A percentile compares a stretch with the other conserved stretches of the same genome.
phyloP scores from a whole-genome alignment of 768 basidiomycete species.

The Dioszegia hungarica region DNA sequence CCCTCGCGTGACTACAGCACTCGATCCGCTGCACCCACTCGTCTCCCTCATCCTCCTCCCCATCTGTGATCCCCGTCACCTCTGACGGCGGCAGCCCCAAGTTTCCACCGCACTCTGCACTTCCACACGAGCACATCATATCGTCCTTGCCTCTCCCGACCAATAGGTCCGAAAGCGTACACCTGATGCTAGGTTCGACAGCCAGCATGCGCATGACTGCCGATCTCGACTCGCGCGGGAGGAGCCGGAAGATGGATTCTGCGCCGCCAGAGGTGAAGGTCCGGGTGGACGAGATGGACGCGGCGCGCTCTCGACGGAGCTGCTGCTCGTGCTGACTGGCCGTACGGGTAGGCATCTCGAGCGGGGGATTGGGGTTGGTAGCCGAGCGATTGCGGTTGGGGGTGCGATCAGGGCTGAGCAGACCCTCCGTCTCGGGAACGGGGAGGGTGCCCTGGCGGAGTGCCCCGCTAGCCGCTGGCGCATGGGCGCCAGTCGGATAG shows the following conservation, averaged over 20 bases:
- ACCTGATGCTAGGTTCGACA: slow-evolving; percentile 79
- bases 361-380: slow-evolving; percentile 4
- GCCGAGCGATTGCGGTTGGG: neutral
- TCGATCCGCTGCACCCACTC: slow-evolving; percentile 75
- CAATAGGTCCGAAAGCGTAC: slow-evolving; percentile 86
- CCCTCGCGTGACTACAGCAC: slow-evolving; percentile 42
- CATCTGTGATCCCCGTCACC: slow-evolving; percentile 38
- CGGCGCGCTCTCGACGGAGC: slow-evolving; percentile 28
- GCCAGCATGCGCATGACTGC: slow-evolving; percentile 90
- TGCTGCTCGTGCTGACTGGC: slow-evolving; percentile 19
- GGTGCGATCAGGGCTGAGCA: slow-evolving; percentile 10
- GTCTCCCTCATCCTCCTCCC: slow-evolving; percentile 66
- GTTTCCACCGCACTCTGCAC: slow-evolving; percentile 50
- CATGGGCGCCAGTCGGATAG: slow-evolving; percentile 14
- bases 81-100: slow-evolving; percentile 53
- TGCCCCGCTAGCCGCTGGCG: neutral
- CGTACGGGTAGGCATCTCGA: neutral
- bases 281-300: slow-evolving; percentile 49
- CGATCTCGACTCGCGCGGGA: slow-evolving; percentile 86
- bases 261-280: slow-evolving; percentile 70
- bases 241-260: slow-evolving; percentile 91
- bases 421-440: slow-evolving; percentile 13
- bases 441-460: slow-evolving; percentile 26
- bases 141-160: slow-evolving; percentile 72
- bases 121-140: slow-evolving; percentile 73